These are phyloP conservation scores for Gossypium thurberi DNA, from an alignment of 345 rosid species.

Conservation along the genomic window DNA sequence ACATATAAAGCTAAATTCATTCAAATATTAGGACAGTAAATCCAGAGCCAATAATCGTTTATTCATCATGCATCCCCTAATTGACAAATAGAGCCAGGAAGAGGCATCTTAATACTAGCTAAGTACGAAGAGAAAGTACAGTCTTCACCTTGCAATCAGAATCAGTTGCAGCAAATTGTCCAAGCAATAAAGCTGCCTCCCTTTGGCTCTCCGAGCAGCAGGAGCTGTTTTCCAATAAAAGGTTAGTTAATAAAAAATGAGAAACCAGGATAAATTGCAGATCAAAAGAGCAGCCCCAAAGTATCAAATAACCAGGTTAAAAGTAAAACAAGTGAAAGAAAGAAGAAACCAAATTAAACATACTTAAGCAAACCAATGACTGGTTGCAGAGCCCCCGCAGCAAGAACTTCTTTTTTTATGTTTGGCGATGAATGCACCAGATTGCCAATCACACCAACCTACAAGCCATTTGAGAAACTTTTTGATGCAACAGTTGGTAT, in stretches of 20 bases:
- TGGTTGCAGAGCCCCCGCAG: slow-evolving; percentile 95
- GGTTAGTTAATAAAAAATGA: not conserved
- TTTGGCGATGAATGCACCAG: slow-evolving; percentile 93
- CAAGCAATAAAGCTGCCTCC: slow-evolving; percentile 96
- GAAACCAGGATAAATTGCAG: slow-evolving; percentile 2
- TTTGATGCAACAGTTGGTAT: slow-evolving; percentile 7
- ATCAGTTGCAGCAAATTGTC: slow-evolving; percentile 98
- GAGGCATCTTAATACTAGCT: not conserved
- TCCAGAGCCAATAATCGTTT: not conserved
- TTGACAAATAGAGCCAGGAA: not conserved
- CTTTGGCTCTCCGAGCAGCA: slow-evolving; percentile 98
- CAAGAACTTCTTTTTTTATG: slow-evolving; percentile 90
- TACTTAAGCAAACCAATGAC: slow-evolving; percentile 90
- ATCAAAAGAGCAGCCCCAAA: not conserved
- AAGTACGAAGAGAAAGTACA: slow-evolving; percentile 10
- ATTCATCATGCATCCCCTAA: not conserved
- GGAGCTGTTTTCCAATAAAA: slow-evolving; percentile 49
- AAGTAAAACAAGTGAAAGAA: not conserved
- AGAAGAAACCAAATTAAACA: slow-evolving; percentile 5
- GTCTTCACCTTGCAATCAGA: slow-evolving; percentile 90
- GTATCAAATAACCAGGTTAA: not conserved
- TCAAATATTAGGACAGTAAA: not conserved
- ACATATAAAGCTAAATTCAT: not conserved
- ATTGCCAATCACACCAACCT: slow-evolving; percentile 96
- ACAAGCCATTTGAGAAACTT: not conserved